phyloP scores from a whole-genome alignment of 192 early-diverging fungal species.

The Linnemannia zychae region DNA sequence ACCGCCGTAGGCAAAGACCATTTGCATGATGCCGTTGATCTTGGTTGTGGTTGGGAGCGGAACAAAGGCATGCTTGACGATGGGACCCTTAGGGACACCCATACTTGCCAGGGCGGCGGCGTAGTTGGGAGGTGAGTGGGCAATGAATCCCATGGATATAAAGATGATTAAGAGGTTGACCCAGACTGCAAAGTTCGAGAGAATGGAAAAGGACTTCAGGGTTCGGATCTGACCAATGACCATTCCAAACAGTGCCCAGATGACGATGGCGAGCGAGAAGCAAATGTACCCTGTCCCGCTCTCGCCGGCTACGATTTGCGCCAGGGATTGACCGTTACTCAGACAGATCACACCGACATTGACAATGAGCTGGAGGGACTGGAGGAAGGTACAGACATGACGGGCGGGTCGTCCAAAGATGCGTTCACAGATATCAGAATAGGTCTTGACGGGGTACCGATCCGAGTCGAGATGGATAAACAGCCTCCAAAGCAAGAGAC shows the following conservation, averaged over 20 bases:
- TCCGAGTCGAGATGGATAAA: conserved; percentile 21
- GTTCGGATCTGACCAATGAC: conserved; percentile 40
- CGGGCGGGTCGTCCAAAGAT: conserved; percentile 25
- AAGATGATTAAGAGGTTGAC: conserved; percentile 31
- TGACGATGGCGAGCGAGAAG: conserved; percentile 25
- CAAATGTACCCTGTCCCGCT: conserved; percentile 18
- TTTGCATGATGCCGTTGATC: conserved; percentile 36
- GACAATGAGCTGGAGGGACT: conserved; percentile 27
- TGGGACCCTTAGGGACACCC: not conserved
- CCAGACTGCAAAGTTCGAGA: conserved; percentile 33
- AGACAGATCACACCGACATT: conserved; percentile 31
- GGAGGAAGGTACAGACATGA: conserved; percentile 20
- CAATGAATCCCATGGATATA: conserved; percentile 23
- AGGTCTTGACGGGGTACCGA: conserved; percentile 17
- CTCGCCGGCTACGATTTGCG: conserved; percentile 17
- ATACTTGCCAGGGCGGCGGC: not conserved
- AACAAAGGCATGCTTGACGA: conserved; percentile 22
- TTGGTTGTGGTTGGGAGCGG: not conserved
- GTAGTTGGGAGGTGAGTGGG: conserved; percentile 21
- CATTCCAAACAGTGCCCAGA: conserved; percentile 40
- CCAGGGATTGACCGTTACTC: conserved; percentile 28
- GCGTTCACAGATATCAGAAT: conserved; percentile 20
- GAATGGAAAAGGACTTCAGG: conserved; percentile 29
- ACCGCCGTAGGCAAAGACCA: conserved; percentile 36
- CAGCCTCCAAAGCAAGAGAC: conserved; percentile 16